phyloP scores from a whole-genome alignment of 2,329 filamentous ascomycete genomes.

The Blastomyces parvus region DNA sequence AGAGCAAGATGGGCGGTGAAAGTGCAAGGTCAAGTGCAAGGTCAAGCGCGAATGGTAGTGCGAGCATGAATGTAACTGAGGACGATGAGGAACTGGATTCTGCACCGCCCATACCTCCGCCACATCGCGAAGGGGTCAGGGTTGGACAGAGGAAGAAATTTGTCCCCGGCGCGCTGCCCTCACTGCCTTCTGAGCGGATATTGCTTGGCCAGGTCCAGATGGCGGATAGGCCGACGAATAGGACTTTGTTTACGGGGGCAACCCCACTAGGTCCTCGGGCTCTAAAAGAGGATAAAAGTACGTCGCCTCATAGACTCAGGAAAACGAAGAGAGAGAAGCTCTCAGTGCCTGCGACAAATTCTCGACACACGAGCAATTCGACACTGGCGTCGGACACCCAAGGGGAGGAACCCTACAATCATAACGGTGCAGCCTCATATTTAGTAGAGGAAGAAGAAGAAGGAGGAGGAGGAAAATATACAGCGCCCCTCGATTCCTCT shows the following conservation, averaged over 20 bases:
- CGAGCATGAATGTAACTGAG: neutral
- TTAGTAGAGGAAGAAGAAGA: neutral
- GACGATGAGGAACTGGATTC: conserved; percentile 21
- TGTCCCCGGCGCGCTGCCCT: conserved; percentile 35
- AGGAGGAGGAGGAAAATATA: neutral
- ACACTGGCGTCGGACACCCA: neutral
- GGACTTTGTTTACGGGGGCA: neutral
- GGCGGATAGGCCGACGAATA: conserved; percentile 5
- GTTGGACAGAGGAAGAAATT: conserved; percentile 27
- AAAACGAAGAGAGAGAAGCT: neutral
- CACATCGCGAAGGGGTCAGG: conserved; percentile 17
- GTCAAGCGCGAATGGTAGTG: neutral
- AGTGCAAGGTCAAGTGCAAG: neutral
- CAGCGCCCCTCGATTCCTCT: neutral
- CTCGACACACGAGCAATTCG: neutral
- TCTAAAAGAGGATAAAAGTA: neutral
- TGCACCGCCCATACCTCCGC: conserved; percentile 17
- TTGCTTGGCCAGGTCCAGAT: conserved; percentile 30
- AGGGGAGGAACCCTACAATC: neutral
- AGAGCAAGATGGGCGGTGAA: neutral
- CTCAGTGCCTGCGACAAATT: neutral
- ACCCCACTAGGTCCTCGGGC: neutral
- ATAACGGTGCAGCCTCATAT: too few relatives aligned
- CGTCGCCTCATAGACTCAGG: neutral
- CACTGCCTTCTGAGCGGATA: conserved; percentile 39